Evolutionary conservation across 1,284 basidiomycete species (phyloP), one percentile per base, ranked within the genome.

Genomic region (Volvariella surrecta): DNA sequence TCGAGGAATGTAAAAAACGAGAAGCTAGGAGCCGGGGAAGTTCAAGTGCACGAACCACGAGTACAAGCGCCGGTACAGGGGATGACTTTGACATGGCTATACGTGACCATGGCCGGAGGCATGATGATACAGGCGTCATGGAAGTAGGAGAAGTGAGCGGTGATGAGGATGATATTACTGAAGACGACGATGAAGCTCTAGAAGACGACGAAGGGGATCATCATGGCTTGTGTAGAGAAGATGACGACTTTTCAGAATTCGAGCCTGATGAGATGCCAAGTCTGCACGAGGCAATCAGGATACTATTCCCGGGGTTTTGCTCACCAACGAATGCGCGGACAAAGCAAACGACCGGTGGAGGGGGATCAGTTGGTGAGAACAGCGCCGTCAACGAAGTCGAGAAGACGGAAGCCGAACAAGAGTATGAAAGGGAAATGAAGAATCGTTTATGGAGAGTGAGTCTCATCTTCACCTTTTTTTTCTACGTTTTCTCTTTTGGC

Each of bases 241-340:
- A 68, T 8, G 63, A 67, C 38, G 64, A 67, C 43, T 82, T 76
- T 53, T 65, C 62, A 35, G 69, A 74, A 52, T 82, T 82, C 52
- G 78, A 88, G 46, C 86, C 86, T 1, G 86, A 89, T 52, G 86
- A 81, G 51, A 65, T 86, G 50, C 87, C 86, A 3, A 71, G 66
- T 21, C 59, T 89, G 9, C 61, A 66, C 15, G 80, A 86, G 43
- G 81, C 87, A 2, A 69, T 74, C 10, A 67, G 68, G 47, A 69
- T 88, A 38, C 62, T 89, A 49, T 89, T 89, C 54, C 83, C 83
- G 0, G 66, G 71, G 31, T 55, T 80, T 43, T 60, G 70, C 35
- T 62, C 60, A 16, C 48, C 54, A 11, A 52, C 52, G 24, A 10
- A 45, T 37, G 24, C 24, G 24, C 24, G 24, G 24, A 28, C 24